Percentiles rank a stretch among this genome's conserved stretches.
Evolutionary conservation across 345 rosid species (phyloP).

Genomic region (Lepidium sativum): DNA sequence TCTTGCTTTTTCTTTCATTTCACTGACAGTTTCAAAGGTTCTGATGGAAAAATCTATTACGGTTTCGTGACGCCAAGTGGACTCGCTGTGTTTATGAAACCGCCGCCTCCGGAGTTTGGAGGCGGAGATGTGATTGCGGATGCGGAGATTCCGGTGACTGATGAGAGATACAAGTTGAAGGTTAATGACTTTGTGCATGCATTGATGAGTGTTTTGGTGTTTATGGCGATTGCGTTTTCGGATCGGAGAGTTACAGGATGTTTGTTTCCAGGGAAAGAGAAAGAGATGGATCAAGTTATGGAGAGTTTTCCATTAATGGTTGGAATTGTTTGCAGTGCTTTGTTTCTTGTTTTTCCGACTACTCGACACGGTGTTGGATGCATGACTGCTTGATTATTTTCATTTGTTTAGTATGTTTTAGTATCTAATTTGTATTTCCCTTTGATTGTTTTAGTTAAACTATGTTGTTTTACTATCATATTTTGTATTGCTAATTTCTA

Average conservation of each 20-base stretch:
- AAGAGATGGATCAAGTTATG: constrained; percentile 78
- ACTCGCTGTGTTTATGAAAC: constrained; percentile 48
- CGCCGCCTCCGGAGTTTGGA: constrained; percentile 17
- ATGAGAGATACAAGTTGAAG: constrained; percentile 49
- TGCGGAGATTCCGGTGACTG: constrained; percentile 38
- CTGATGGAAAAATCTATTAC: constrained; percentile 59
- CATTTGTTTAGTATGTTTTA: neutral
- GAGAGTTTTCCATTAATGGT: constrained; percentile 80
- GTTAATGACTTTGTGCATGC: constrained; percentile 65
- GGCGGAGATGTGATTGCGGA: constrained; percentile 44
- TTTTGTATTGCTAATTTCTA: neutral
- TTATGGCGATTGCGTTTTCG: constrained; percentile 60
- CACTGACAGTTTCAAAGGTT: constrained; percentile 56
- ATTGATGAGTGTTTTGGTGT: constrained; percentile 64
- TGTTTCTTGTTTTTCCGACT: constrained; percentile 65
- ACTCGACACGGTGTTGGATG: constrained; percentile 65
- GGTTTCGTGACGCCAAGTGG: constrained; percentile 65
- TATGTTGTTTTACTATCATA: neutral
- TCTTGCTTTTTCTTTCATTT: constrained; percentile 78
- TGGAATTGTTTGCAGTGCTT: constrained; percentile 56
- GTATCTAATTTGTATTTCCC: neutral
- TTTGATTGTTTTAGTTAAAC: neutral
- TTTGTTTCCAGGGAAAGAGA: constrained; percentile 51
- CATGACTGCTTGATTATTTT: constrained; percentile 34
- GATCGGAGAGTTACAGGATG: constrained; percentile 56